Evolutionary conservation across 495 filamentous ascomycete species (phyloP), one percentile per base, ranked within the genome.

Genomic region (Trichoderma asperelloides): DNA sequence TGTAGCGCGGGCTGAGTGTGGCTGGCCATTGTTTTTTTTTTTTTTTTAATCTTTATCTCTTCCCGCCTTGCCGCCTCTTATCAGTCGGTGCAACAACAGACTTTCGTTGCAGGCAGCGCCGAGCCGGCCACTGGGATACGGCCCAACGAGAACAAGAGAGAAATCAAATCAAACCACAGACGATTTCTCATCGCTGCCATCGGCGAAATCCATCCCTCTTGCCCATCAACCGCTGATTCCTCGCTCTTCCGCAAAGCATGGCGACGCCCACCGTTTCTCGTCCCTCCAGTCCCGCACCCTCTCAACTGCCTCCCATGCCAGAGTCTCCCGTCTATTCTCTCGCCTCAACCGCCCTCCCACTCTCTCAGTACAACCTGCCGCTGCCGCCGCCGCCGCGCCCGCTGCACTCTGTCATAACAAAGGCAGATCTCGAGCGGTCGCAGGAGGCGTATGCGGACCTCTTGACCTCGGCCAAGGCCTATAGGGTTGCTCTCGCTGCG

Each of bases 361-460:
- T 84, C 39, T 82, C 83, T 21, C 75, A 82, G 21, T 83, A 81
- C 74, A 84, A 85, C 72, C 74, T 88, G 13, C 86, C 85, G 0
- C 76, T 84, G 8, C 83, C 84, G 11, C 86, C 84, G 0, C 81
- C 84, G 8, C 86, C 86, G 0, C 77, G 77, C 23, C 78, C 84
- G 23, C 73, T 81, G 13, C 81, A 86, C 69, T 76, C 83, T 68
- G 81, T 88, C 66, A 80, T 88, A 63, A 81, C 84, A 63, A 85
- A 86, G 70, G 70, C 78, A 72, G 86, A 88, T 71, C 83, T 88
- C 68, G 84, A 85, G 65, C 73, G 77, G 62, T 87, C 85, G 0
- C 85, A 87, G 69, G 71, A 74, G 25, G 85, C 86, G 47, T 88
- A 88, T 70, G 76, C 84, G n/a, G 81, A 86, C 68, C 79, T 88